These are phyloP conservation scores for Penicillium sp. DNA, from an alignment of 2,329 filamentous ascomycete species.

Conservation along the genomic window DNA sequence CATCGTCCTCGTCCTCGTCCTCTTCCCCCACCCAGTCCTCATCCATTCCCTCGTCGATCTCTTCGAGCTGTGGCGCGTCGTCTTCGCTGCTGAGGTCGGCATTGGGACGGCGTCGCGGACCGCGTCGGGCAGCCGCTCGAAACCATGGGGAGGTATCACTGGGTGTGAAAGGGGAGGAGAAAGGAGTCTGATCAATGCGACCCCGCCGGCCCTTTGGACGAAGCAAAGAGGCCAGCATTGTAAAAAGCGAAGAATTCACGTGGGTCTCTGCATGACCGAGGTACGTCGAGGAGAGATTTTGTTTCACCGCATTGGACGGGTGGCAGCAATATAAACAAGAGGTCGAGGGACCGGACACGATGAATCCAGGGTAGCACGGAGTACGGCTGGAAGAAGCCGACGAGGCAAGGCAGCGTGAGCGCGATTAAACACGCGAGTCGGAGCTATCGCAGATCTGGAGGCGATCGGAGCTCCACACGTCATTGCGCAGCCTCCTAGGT, in stretches of 20 bases:
- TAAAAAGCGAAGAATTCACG: slow-evolving; percentile 1
- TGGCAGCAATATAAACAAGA: neutral
- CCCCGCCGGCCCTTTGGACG: slow-evolving; percentile 19
- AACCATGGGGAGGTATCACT: slow-evolving; percentile 18
- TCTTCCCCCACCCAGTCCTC: slow-evolving; percentile 30
- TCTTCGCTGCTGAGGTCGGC: slow-evolving; percentile 9
- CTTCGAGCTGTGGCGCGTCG: slow-evolving; percentile 25
- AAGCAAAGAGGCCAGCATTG: slow-evolving; percentile 24
- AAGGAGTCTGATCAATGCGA: slow-evolving; percentile 18
- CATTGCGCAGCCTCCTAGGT: neutral
- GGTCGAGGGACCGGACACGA: neutral
- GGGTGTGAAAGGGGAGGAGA: slow-evolving; percentile 10
- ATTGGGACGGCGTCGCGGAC: slow-evolving; percentile 6
- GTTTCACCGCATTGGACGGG: neutral
- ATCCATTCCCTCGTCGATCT: slow-evolving; percentile 40
- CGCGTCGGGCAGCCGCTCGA: slow-evolving; percentile 9
- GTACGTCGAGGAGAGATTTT: neutral
- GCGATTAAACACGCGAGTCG: neutral
- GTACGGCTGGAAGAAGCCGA: neutral
- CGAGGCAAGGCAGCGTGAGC: neutral
- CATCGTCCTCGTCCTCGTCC: slow-evolving; percentile 38
- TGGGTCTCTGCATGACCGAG: slow-evolving; percentile 6
- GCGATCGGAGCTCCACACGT: slow-evolving; percentile 2
- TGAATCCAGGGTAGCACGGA: neutral
- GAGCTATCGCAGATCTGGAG: slow-evolving; percentile 8